Conservation (phyloP, 371 early-diverging fungal genomes). For the Mucor circinelloides region DNA sequence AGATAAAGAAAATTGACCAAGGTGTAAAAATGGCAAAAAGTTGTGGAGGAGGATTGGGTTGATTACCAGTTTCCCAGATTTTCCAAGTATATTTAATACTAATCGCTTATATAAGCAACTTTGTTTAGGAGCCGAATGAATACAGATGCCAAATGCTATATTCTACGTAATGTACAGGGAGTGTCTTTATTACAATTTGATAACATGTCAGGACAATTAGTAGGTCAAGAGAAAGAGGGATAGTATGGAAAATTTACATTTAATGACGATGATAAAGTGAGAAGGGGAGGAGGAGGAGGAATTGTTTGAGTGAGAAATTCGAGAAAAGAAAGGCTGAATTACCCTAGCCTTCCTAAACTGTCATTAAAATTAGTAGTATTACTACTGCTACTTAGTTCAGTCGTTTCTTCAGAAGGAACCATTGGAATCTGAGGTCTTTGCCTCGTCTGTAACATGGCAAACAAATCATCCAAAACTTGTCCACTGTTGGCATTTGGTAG, state of each 20-base stretch:
- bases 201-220: background rate
- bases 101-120: background rate
- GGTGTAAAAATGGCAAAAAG: conserved; percentile 6
- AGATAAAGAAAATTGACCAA: no score
- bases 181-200: no score
- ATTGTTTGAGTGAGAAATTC: background rate
- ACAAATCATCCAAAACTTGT: conserved; percentile 31
- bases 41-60: conserved; percentile 3
- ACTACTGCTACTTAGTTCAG: background rate
- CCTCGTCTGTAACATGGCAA: conserved; percentile 34
- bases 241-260: background rate
- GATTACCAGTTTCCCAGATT: conserved; percentile 4
- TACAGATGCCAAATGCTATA: background rate
- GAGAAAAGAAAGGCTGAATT: background rate
- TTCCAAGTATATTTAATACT: background rate
- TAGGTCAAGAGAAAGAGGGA: background rate
- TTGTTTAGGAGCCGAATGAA: background rate
- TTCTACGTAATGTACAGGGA: background rate
- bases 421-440: conserved; percentile 35
- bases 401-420: conserved; percentile 14
- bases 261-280: background rate
- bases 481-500: conserved; percentile 27
- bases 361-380: background rate
- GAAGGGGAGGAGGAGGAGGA: background rate
- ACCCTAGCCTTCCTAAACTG: background rate